Conservation (phyloP, 768 basidiomycete species). For the Strobilomyces dryophilus region DNA sequence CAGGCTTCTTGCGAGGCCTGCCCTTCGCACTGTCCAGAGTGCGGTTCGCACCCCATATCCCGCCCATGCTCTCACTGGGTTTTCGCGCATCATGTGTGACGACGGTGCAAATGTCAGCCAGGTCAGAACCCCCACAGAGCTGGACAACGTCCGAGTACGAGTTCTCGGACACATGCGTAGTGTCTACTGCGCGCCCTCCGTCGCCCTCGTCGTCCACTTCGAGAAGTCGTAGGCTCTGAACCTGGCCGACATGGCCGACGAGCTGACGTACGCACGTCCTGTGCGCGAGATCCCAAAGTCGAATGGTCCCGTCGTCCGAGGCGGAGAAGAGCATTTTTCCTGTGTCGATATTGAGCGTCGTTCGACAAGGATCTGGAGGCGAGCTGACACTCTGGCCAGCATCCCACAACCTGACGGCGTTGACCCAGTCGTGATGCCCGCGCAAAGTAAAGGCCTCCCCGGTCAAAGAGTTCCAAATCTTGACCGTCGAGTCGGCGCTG, state of each 20-base stretch:
- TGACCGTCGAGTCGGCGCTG: slow-evolving; percentile 91
- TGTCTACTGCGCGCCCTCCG: slow-evolving; percentile 15
- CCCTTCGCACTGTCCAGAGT: slow-evolving; percentile 13
- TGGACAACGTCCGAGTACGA: slow-evolving; percentile 14
- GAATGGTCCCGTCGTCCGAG: slow-evolving; percentile 91
- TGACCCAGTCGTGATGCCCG: slow-evolving; percentile 96
- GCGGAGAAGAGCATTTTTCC: slow-evolving; percentile 98
- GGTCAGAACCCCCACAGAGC: slow-evolving; percentile 8
- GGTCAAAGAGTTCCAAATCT: slow-evolving; percentile 90
- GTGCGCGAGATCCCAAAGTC: slow-evolving; percentile 86
- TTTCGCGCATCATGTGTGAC: slow-evolving; percentile 24
- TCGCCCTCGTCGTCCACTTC: slow-evolving; percentile 53
- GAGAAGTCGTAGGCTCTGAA: slow-evolving; percentile 85
- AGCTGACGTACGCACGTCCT: slow-evolving; percentile 82
- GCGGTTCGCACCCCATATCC: slow-evolving; percentile 4
- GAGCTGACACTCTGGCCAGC: slow-evolving; percentile 17
- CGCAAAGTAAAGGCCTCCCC: slow-evolving; percentile 89
- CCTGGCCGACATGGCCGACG: slow-evolving; percentile 88
- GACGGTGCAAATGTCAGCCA: slow-evolving; percentile 27
- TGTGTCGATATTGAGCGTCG: slow-evolving; percentile 55
- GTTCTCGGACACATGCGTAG: slow-evolving; percentile 13
- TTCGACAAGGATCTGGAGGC: slow-evolving; percentile 21
- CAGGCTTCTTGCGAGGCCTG: slow-evolving; percentile 45
- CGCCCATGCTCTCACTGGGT: slow-evolving; percentile 11
- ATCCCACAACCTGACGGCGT: slow-evolving; percentile 93